phyloP scores from a whole-genome alignment of 2,329 filamentous ascomycete genomes.

The Cladosporium sp. region DNA sequence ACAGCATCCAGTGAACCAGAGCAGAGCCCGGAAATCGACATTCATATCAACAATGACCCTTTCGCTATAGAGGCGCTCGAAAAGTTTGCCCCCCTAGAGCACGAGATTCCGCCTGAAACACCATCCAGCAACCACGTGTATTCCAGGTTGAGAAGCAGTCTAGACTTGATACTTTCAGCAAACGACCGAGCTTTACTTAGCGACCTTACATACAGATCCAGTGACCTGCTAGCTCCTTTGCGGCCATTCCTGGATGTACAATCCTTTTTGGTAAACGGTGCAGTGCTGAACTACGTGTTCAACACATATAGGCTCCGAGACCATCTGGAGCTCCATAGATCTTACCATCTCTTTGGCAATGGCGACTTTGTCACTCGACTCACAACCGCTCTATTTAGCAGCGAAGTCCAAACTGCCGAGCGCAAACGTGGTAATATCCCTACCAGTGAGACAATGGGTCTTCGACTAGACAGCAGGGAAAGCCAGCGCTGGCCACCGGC shows the following conservation, averaged over 20 bases:
- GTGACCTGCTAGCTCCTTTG: constrained; percentile 8
- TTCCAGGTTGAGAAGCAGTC: not conserved
- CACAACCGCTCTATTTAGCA: constrained; percentile 78
- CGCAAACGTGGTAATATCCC: constrained; percentile 64
- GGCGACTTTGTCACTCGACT: constrained; percentile 77
- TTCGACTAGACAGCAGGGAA: constrained; percentile 74
- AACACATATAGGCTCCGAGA: constrained; percentile 64
- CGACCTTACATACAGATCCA: not conserved
- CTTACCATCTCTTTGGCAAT: constrained; percentile 81
- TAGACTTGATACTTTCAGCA: not conserved
- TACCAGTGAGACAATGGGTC: constrained; percentile 69
- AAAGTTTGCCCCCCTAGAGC: not conserved
- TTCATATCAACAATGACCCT: not conserved
- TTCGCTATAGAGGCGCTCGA: not conserved
- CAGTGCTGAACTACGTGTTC: constrained; percentile 74
- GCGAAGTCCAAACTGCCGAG: constrained; percentile 75
- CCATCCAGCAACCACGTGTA: not conserved
- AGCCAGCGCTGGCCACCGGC: constrained; percentile 77
- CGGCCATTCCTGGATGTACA: constrained; percentile 67
- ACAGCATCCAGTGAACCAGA: not conserved
- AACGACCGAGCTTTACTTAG: not conserved
- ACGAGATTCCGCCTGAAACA: not conserved
- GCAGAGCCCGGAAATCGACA: too few relatives aligned
- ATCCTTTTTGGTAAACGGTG: constrained; percentile 70
- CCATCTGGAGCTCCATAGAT: constrained; percentile 70